Percentiles rank a stretch among this genome's conserved stretches.
These are phyloP conservation scores for Mycothermus thermophilus DNA, from an alignment of 495 filamentous ascomycete species.

Conservation along the genomic window DNA sequence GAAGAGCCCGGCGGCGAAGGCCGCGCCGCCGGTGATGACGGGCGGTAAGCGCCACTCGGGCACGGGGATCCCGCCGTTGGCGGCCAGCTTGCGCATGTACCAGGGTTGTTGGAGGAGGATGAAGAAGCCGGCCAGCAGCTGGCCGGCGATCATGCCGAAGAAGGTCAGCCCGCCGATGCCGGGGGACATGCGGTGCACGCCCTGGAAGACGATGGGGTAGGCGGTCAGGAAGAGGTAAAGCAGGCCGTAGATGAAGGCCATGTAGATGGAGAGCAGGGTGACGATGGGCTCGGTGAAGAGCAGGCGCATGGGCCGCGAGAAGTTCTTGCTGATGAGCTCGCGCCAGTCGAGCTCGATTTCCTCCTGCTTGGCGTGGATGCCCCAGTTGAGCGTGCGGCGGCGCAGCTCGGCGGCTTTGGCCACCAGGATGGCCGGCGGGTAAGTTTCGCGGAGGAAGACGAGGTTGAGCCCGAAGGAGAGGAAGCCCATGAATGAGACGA, in stretches of 20 bases:
- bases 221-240: conserved; percentile 73
- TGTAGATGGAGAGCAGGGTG: conserved; percentile 57
- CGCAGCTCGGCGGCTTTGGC: conserved; percentile 65
- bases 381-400: conserved; percentile 77
- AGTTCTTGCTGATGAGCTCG: conserved; percentile 73
- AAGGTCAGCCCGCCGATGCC: conserved; percentile 64
- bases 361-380: conserved; percentile 86
- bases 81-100: conserved; percentile 54
- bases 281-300: conserved; percentile 74
- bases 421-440: conserved; percentile 68
- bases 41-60: conserved; percentile 81
- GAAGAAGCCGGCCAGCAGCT: conserved; percentile 50
- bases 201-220: conserved; percentile 66
- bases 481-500: conserved; percentile 61
- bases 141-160: conserved; percentile 67
- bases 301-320: conserved; percentile 63
- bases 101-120: conserved; percentile 53
- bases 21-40: conserved; percentile 59
- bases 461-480: conserved; percentile 54
- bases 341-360: conserved; percentile 77
- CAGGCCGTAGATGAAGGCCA: conserved; percentile 68
- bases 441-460: conserved; percentile 68
- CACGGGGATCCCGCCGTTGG: conserved; percentile 58
- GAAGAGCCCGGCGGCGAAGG: conserved; percentile 66
- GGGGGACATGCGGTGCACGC: conserved; percentile 49